Conservation (phyloP, 164 flowering plant species). For the Aristolochia contorta region DNA sequence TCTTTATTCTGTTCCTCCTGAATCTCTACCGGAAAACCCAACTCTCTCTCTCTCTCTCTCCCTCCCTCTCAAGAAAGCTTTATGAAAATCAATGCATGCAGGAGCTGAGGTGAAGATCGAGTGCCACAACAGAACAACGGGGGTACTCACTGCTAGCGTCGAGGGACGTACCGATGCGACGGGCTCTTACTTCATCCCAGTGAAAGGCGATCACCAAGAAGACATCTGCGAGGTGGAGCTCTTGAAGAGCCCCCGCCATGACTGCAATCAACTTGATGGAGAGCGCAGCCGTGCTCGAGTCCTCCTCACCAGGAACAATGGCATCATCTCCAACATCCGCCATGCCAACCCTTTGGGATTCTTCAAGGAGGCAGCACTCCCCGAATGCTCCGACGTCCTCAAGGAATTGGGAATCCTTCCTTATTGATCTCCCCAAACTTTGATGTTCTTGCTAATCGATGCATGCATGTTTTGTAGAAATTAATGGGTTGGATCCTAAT, state of each 20-base stretch:
- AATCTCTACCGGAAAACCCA: too few species aligned
- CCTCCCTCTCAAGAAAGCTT: too few species aligned
- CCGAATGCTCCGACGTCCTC: conserved; percentile 39
- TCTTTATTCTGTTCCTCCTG: too few species aligned
- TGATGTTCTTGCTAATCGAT: too few species aligned
- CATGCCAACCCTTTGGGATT: conserved; percentile 58
- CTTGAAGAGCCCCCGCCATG: background rate
- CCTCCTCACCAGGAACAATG: conserved; percentile 51
- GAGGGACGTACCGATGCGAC: conserved; percentile 1
- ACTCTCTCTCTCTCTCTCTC: too few species aligned
- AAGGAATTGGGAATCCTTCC: too few species aligned
- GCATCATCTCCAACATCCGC: conserved; percentile 44
- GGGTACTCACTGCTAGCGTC: background rate
- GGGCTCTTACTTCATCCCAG: conserved; percentile 1
- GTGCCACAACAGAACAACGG: background rate
- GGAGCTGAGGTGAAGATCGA: conserved; percentile 1
- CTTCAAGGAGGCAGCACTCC: conserved; percentile 22
- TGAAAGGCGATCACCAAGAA: background rate
- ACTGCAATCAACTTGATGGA: background rate
- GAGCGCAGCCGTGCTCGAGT: conserved; percentile 27
- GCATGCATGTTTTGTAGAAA: too few species aligned
- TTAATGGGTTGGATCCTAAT: too few species aligned
- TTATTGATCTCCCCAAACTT: too few species aligned
- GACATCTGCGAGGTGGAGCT: background rate
- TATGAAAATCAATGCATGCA: background rate